Base-by-base conservation (phyloP, 768 basidiomycete genomes). In the Russula lepida region DNA sequence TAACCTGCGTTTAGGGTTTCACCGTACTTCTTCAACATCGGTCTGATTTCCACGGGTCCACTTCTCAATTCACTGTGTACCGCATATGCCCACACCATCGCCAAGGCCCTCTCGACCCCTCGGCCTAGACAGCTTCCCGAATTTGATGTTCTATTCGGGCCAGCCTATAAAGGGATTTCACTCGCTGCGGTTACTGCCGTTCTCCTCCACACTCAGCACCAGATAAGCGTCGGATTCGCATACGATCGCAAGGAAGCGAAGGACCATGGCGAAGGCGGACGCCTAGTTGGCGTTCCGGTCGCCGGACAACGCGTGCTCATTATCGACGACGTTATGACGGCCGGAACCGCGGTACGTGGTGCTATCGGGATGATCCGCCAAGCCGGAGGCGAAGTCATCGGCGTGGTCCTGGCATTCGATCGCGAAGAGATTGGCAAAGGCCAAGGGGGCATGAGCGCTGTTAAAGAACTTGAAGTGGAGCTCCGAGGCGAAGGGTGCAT, bases 1-100 rank as follows among this genome's bases (percentile, higher is more conserved):
- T 23, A 2, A 73, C 91, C 12, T 3, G 6, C 35, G 13, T 33
- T 11, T 49, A 66, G 65, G 43, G 75, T 81, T 56, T 99, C 95
- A 8, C 97, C 95, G 1, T 98, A 98, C 75, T 99, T 98, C 73
- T 94, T 98, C 80, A 98, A 98, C 69, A 93, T 94, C 2, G 92
- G 92, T 12, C 80, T 92, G 23, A 79, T 99, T 66, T 89, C 84
- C 71, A 84, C 86, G 2, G 93, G 94, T 0, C 82, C 86, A 0
- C 84, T 95, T 41, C 83, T 98, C 50, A 74, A 85, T 35, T 78
- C 85, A 2, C 76, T 95, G 49, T 84, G 92, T 9, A 76, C 81
- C 3, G 91, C 94, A 4, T 98, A 95, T 67, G 92, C 95, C 2
- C 74, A 84, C 1, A 87, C 89, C 13, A 89, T 98, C 69, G 76